Evolutionary conservation across 202 grass and related monocot species (phyloP), one percentile per base, ranked within the genome.

Genomic region (Tripidium arundinaceum): DNA sequence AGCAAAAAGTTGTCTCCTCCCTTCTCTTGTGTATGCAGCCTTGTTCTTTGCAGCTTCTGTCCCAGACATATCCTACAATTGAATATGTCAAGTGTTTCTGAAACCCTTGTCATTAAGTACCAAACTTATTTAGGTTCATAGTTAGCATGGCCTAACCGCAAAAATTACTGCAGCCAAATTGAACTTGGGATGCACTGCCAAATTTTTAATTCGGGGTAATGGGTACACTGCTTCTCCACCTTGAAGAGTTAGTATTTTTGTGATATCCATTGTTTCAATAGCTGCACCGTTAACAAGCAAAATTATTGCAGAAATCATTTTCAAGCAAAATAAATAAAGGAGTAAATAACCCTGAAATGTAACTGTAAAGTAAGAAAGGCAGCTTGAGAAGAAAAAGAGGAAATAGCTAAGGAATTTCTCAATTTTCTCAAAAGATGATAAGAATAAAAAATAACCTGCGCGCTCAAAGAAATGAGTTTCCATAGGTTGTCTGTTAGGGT

Each of bases 161-260:
- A 99, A 99, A 70, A 92, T 79, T 29, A 94, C 88, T 82, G 90
- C 88, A 80, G 88, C 85, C 80, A 99, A 90, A 87, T 99, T 99
- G 80, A 91, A 99, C 76, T 95, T 99, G 29, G 96, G 92, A 78
- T 99, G 96, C 68, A 91, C 88, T 40, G 92, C 77, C 75, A 99
- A 81, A 81, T 77, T 91, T 82, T 83, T 95, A 22, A 99, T 95
- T 79, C 86, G 82, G 62, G 92, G 96, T 75, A 98, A 86, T 73
- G 96, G 96, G 86, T 98, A 98, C 66, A 98, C 96, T 68, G 92
- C 96, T 90, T 98, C 96, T 75, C 96, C 96, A 83, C 93, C 96
- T 83, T 98, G 92, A 89, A 87, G 88, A 81, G 96, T 93, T 69
- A 98, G 85, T 93, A 98, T 88, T 70, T 91, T 88, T 41, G 90